phyloP scores from a whole-genome alignment of 2,329 filamentous ascomycete species.

The Verticillium tricorpus region DNA sequence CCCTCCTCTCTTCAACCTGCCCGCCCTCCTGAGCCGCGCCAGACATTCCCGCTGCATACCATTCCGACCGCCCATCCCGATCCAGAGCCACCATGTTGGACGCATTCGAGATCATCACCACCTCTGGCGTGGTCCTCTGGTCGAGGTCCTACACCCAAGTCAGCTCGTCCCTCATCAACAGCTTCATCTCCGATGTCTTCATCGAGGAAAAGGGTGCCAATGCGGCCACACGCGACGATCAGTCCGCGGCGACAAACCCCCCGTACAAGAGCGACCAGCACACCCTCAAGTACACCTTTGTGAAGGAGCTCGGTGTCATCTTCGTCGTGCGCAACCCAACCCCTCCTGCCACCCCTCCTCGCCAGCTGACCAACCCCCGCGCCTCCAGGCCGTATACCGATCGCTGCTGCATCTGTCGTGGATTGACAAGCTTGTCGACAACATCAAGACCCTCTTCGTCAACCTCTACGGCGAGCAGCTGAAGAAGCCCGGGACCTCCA shows the following conservation, averaged over 20 bases:
- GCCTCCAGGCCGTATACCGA: slow-evolving; percentile 81
- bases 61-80: background rate
- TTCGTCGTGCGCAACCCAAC: slow-evolving; percentile 67
- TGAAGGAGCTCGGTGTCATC: slow-evolving; percentile 89
- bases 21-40: slow-evolving; percentile 3
- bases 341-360: background rate
- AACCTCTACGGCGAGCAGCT: slow-evolving; percentile 87
- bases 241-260: slow-evolving; percentile 59
- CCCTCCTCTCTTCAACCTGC: slow-evolving; percentile 4
- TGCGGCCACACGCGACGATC: slow-evolving; percentile 53
- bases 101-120: slow-evolving; percentile 93
- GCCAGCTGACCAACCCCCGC: slow-evolving; percentile 5
- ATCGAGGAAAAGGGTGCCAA: slow-evolving; percentile 83
- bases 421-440: slow-evolving; percentile 95
- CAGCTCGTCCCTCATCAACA: slow-evolving; percentile 82
- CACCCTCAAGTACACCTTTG: slow-evolving; percentile 87
- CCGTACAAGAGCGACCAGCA: slow-evolving; percentile 89
- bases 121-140: slow-evolving; percentile 95
- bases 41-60: background rate
- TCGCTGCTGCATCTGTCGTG: slow-evolving; percentile 92
- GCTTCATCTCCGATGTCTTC: slow-evolving; percentile 92
- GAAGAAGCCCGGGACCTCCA: slow-evolving; percentile 71
- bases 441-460: slow-evolving; percentile 87
- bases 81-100: slow-evolving; percentile 66
- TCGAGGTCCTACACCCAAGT: slow-evolving; percentile 80